Conservation (phyloP, 768 basidiomycete genomes). For the Leccinum rimulosum region DNA sequence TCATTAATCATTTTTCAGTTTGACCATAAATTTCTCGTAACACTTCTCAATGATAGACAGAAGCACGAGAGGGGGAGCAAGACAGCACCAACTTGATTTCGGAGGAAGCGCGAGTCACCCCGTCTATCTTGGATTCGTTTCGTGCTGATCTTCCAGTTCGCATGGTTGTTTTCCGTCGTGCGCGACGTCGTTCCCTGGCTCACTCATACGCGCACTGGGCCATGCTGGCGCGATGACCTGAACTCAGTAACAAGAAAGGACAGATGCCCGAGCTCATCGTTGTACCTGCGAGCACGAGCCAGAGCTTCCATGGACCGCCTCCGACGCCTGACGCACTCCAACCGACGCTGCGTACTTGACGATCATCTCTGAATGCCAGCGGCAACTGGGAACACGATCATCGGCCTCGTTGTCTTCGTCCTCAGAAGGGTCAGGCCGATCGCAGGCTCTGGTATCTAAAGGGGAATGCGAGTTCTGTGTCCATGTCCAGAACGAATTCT, state of each 20-base stretch:
- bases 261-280: constrained; percentile 72
- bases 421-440: neutral
- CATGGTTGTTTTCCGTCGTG: neutral
- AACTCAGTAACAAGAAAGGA: constrained; percentile 51
- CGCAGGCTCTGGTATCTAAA: too few relatives aligned
- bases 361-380: neutral
- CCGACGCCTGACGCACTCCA: too few relatives aligned
- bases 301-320: constrained; percentile 36
- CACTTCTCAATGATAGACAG: too few relatives aligned
- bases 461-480: neutral
- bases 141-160: constrained; percentile 14
- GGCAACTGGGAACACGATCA: neutral
- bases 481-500: neutral
- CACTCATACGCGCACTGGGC: neutral
- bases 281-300: constrained; percentile 35
- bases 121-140: neutral
- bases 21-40: too few relatives aligned
- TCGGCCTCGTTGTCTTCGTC: too few relatives aligned
- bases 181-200: neutral
- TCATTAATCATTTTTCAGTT: too few relatives aligned
- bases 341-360: constrained; percentile 46
- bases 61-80: too few relatives aligned
- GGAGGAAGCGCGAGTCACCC: constrained; percentile 32
- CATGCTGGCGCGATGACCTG: neutral
- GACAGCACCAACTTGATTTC: constrained; percentile 52